Evolutionary conservation across 495 filamentous ascomycete genomes (phyloP), one percentile per base, ranked within the genome.

Genomic region (Penicillium diatomitis): DNA sequence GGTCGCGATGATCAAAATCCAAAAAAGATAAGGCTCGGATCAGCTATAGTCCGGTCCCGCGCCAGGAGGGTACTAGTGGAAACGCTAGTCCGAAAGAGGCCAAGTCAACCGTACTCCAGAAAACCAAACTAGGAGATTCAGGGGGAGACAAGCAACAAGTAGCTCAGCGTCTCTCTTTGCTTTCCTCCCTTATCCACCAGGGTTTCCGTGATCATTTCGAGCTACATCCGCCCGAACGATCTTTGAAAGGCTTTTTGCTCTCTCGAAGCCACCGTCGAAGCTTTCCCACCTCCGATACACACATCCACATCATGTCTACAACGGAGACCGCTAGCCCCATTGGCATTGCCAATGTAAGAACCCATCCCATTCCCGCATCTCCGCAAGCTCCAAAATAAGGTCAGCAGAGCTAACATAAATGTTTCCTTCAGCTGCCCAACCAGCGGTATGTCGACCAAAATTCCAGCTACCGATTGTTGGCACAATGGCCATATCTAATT

Each of bases 291-390:
- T 51, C 41, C 45, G 12, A 46, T 6, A 46, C 52, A 39, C 43
- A 58, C 55, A 55, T 52, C 58, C 43, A 48, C 73, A 81, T 66
- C 68, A 90, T 90, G 86, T 71, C 82, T 60, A 82, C 85, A 64
- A 82, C 81, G 56, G 90, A 95, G 71, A 86, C 85, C 66, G 85
- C 86, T 53, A 86, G 87, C 64, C 89, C 88, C 62, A 97, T 97
- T 86, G 91, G 91, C 78, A 97, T 98, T 85, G 92, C 92, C 80
- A 98, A 98, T 77, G 82, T 86, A 71, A 72, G 82, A 77, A 32
- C 44, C 31, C 31, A 44, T 9, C 28, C 41, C 50, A 33, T 46
- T 47, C 52, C 32, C 37, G 20, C 38, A 36, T 27, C 11, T 44
- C 47, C 38, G 45, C 41, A 37, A 40, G n/a, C 33, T 39, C 33